Percentiles rank a stretch among this genome's conserved stretches.
Conservation (phyloP, 495 filamentous ascomycete species). For the Melanomma pulvis-pyrius region DNA sequence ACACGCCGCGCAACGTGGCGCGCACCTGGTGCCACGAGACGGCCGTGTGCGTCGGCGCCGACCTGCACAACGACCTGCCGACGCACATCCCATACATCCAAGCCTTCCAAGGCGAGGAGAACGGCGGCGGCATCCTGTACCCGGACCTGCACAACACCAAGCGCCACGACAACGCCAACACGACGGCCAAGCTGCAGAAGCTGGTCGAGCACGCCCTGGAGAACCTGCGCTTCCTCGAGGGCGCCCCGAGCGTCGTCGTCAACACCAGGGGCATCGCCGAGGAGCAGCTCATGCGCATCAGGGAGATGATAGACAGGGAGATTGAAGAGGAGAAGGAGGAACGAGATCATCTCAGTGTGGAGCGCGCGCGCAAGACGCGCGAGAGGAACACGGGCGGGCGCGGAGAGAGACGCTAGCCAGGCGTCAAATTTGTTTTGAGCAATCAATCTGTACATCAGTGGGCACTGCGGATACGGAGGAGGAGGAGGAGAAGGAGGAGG, state of each 20-base stretch:
- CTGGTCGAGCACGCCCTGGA: slow-evolving; percentile 76
- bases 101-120: slow-evolving; percentile 44
- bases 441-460: too few species aligned
- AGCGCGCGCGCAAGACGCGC: slow-evolving; percentile 47
- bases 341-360: slow-evolving; percentile 55
- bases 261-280: slow-evolving; percentile 74
- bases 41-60: slow-evolving; percentile 75
- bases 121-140: slow-evolving; percentile 66
- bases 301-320: slow-evolving; percentile 78
- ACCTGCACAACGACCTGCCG: slow-evolving; percentile 44
- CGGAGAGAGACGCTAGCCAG: slow-evolving; percentile 34
- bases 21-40: slow-evolving; percentile 97
- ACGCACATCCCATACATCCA: slow-evolving; percentile 44
- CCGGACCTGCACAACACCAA: slow-evolving; percentile 64
- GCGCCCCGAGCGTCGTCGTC: slow-evolving; percentile 86
- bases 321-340: slow-evolving; percentile 71
- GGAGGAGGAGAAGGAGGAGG: too few species aligned
- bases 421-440: too few species aligned
- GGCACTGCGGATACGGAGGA: too few species aligned
- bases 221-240: slow-evolving; percentile 81
- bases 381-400: slow-evolving; percentile 46
- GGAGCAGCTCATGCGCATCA: slow-evolving; percentile 60
- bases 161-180: slow-evolving; percentile 76
- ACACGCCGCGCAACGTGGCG: slow-evolving; percentile 96
- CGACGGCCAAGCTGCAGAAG: slow-evolving; percentile 70